Evolutionary conservation across 345 rosid species (phyloP).

Genomic region (Citrus glauca): DNA sequence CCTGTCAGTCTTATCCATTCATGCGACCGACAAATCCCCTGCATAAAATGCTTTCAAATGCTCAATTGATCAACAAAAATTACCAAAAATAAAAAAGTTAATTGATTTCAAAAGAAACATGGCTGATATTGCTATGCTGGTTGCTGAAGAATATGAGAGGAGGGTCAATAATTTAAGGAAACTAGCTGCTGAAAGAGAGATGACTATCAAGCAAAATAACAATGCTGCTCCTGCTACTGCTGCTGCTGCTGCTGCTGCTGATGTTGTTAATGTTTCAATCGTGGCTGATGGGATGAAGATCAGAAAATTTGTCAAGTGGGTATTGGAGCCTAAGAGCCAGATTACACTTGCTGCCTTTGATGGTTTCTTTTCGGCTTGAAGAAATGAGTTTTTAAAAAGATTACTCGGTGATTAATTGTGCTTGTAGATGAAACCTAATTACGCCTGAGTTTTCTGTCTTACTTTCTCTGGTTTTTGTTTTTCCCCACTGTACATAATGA

Average conservation of each 20-base stretch:
- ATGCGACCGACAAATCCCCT: neutral
- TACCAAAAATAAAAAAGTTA: neutral
- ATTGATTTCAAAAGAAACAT: neutral
- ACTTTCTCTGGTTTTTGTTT: neutral
- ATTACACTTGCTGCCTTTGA: slow-evolving; percentile 39
- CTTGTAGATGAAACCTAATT: neutral
- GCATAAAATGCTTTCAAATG: neutral
- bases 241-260: neutral
- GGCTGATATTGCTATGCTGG: slow-evolving; percentile 65
- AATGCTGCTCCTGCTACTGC: neutral
- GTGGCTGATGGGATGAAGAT: slow-evolving; percentile 15
- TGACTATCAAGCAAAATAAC: neutral
- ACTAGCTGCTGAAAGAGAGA: neutral
- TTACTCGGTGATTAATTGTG: neutral
- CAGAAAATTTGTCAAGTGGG: slow-evolving; percentile 17
- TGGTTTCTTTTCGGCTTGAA: slow-evolving; percentile 48
- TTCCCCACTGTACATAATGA: neutral
- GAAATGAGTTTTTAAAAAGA: neutral
- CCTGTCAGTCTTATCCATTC: slow-evolving; percentile 33
- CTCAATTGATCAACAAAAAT: neutral
- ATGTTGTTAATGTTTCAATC: neutral
- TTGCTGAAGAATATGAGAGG: slow-evolving; percentile 63
- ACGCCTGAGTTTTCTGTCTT: neutral
- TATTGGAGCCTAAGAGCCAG: slow-evolving; percentile 31
- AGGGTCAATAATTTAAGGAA: slow-evolving; percentile 29